A percentile compares a stretch with the other conserved stretches of the same genome.
Conservation (phyloP, 805 yeast species). For the Candida nemodendra region DNA sequence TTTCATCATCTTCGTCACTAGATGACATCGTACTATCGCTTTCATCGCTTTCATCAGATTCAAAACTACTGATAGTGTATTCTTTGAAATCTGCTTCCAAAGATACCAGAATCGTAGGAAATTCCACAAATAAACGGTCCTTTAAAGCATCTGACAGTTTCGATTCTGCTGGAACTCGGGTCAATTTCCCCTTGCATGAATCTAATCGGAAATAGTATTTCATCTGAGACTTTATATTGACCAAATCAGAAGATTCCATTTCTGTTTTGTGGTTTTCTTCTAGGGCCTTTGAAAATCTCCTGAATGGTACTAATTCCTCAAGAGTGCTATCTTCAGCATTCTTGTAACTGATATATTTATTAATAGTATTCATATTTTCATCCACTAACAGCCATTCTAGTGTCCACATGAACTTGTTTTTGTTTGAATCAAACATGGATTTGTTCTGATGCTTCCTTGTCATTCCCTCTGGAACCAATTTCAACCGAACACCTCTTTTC, state of each 20-base stretch:
- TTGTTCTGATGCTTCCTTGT: slow-evolving; percentile 60
- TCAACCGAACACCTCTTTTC: slow-evolving; percentile 66
- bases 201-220: slow-evolving; percentile 13
- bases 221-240: slow-evolving; percentile 5
- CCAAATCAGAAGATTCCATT: background rate
- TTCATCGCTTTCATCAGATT: slow-evolving; percentile 16
- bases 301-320: slow-evolving; percentile 42
- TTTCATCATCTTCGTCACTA: slow-evolving; percentile 12
- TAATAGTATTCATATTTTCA: slow-evolving; percentile 12
- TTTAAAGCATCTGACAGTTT: slow-evolving; percentile 49
- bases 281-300: slow-evolving; percentile 32
- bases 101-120: slow-evolving; percentile 63
- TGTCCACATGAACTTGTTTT: slow-evolving; percentile 71
- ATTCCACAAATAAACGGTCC: slow-evolving; percentile 67
- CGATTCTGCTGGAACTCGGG: slow-evolving; percentile 36
- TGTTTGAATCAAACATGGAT: slow-evolving; percentile 65
- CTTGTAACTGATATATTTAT: slow-evolving; percentile 36
- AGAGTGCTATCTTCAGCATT: slow-evolving; percentile 38
- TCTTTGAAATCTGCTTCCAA: slow-evolving; percentile 26
- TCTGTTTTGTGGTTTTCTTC: slow-evolving; percentile 21
- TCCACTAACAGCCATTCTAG: slow-evolving; percentile 63
- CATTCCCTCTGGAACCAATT: slow-evolving; percentile 72
- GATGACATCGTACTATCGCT: slow-evolving; percentile 3
- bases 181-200: slow-evolving; percentile 28
- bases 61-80: slow-evolving; percentile 26